A percentile compares a stretch with the other conserved stretches of the same genome.
Conservation (phyloP, 495 filamentous ascomycete species). For the Staphylotrichum longicolle region DNA sequence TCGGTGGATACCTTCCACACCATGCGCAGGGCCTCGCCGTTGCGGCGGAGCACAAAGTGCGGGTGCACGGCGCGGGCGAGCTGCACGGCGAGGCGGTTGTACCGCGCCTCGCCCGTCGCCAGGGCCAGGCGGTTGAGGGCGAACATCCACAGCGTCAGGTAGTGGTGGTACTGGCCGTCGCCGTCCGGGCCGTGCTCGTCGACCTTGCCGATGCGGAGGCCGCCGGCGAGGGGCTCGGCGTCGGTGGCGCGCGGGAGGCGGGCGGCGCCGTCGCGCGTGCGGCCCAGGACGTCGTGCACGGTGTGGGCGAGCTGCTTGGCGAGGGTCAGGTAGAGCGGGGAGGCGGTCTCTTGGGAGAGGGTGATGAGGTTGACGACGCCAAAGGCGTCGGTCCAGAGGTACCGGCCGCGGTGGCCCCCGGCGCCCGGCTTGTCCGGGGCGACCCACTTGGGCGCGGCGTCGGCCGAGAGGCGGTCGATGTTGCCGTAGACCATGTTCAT, state of each 20-base stretch:
- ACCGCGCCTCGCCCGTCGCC: conserved; percentile 49
- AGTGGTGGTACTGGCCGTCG: conserved; percentile 69
- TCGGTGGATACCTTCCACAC: conserved; percentile 62
- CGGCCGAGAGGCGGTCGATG: conserved; percentile 31
- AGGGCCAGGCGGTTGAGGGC: conserved; percentile 59
- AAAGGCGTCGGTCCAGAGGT: conserved; percentile 69
- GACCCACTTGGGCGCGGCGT: conserved; percentile 30
- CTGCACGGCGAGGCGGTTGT: conserved; percentile 55
- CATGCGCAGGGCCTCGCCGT: conserved; percentile 44
- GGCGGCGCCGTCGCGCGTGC: conserved; percentile 49
- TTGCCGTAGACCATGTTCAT: conserved; percentile 46
- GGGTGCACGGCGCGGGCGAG: conserved; percentile 60
- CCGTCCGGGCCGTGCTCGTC: conserved; percentile 52
- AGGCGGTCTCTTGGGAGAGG: conserved; percentile 47
- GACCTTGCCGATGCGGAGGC: conserved; percentile 62
- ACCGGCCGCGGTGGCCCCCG: conserved; percentile 63
- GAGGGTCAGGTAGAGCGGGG: conserved; percentile 50
- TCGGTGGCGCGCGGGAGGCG: conserved; percentile 56
- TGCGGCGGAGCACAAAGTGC: conserved; percentile 50
- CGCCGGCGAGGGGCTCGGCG: conserved; percentile 55
- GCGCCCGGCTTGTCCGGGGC: conserved; percentile 42
- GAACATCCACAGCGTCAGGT: conserved; percentile 70
- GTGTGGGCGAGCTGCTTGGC: conserved; percentile 51
- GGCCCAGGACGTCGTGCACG: conserved; percentile 58
- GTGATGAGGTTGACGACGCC: conserved; percentile 68